Percentiles rank a stretch among this genome's conserved stretches.
Evolutionary conservation across 2,329 filamentous ascomycete species (phyloP).

Genomic region (Samsoniella hepiali): DNA sequence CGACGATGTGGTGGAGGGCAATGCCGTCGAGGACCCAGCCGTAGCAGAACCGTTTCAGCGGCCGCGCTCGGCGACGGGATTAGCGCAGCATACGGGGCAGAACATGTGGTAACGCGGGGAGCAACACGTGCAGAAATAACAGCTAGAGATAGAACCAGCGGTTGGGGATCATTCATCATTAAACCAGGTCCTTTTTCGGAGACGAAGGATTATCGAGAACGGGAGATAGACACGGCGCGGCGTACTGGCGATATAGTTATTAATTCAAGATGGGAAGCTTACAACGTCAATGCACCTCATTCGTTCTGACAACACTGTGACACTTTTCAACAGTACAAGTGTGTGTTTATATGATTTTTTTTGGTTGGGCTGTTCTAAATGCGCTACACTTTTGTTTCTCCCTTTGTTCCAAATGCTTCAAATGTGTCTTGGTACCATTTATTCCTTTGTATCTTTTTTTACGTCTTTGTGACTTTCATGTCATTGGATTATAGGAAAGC

Average conservation of each 20-base stretch:
- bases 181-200: neutral
- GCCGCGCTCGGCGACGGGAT: conserved; percentile 4
- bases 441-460: conserved; percentile 2
- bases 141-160: conserved; percentile 25
- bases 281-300: no score
- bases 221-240: neutral
- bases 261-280: conserved; percentile 10
- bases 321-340: neutral
- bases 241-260: neutral
- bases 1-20: neutral
- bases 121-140: neutral
- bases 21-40: neutral
- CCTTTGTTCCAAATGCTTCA: conserved; percentile 8
- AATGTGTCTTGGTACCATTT: neutral
- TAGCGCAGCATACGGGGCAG: conserved; percentile 1
- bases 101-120: conserved; percentile 7
- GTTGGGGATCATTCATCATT: neutral
- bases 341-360: conserved; percentile 20
- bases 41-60: neutral
- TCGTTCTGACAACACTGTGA: neutral
- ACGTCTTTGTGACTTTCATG: conserved; percentile 18
- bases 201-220: neutral
- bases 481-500: conserved; percentile 67
- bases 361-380: conserved; percentile 8
- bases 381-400: conserved; percentile 11